Evolutionary conservation across 2,329 filamentous ascomycete species (phyloP).

Genomic region (Aspergillus clavatus): DNA sequence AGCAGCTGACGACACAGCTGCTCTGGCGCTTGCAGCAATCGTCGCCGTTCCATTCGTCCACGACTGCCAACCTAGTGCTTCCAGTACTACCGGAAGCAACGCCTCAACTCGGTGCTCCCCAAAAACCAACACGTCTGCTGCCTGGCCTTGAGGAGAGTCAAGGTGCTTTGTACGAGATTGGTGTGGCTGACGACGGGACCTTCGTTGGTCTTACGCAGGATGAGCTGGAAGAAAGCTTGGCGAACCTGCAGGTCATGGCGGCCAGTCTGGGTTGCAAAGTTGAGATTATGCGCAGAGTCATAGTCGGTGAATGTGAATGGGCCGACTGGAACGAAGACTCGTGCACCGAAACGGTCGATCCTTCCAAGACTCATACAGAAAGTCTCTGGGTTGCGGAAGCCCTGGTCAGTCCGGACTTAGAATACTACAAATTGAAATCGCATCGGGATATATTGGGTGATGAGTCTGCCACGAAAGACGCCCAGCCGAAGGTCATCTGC

Average conservation of each 20-base stretch:
- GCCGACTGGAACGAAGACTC: slow-evolving; percentile 35
- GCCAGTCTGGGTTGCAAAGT: slow-evolving; percentile 84
- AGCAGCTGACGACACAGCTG: slow-evolving; percentile 90
- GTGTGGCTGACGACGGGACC: slow-evolving; percentile 88
- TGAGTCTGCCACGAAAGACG: not conserved
- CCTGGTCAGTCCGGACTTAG: slow-evolving; percentile 70
- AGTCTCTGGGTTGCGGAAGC: slow-evolving; percentile 87
- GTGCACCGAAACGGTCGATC: slow-evolving; percentile 15
- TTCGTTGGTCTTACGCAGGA: slow-evolving; percentile 83
- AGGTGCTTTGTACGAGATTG: slow-evolving; percentile 92
- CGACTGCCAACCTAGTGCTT: slow-evolving; percentile 67
- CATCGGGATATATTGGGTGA: slow-evolving; percentile 1
- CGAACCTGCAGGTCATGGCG: slow-evolving; percentile 83
- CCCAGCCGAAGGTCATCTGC: slow-evolving; percentile 6
- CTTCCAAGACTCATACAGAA: slow-evolving; percentile 36
- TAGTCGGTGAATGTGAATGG: slow-evolving; percentile 75
- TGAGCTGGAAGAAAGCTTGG: slow-evolving; percentile 86
- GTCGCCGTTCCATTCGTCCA: slow-evolving; percentile 80
- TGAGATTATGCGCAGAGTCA: slow-evolving; percentile 73
- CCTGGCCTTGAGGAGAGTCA: slow-evolving; percentile 87
- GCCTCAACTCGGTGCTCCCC: slow-evolving; percentile 53
- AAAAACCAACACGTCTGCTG: slow-evolving; percentile 51
- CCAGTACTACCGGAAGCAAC: slow-evolving; percentile 66
- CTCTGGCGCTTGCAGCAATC: slow-evolving; percentile 95
- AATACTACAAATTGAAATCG: slow-evolving; percentile 32